A percentile compares a stretch with the other conserved stretches of the same genome.
Evolutionary conservation across 2,329 filamentous ascomycete species (phyloP).

Genomic region (Dendrostoma leiphaemia): DNA sequence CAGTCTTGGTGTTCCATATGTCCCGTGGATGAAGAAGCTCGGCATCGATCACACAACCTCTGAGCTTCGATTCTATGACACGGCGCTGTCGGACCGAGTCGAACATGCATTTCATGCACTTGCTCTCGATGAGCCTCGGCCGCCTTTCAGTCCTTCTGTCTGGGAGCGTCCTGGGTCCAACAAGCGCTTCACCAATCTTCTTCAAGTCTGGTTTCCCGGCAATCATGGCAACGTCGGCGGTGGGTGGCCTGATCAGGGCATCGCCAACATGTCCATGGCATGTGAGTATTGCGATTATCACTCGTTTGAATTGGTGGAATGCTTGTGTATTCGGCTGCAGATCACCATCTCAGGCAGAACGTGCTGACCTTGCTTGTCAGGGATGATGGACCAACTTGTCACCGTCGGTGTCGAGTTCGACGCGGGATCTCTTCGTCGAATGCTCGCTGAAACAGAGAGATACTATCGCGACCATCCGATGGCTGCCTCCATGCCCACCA

Average conservation of each 20-base stretch:
- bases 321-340: no score
- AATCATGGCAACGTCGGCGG: conserved; percentile 70
- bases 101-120: conserved; percentile 60
- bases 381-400: conserved; percentile 57
- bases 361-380: conserved; percentile 25
- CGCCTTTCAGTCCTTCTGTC: conserved; percentile 53
- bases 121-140: conserved; percentile 54
- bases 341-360: no score
- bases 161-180: conserved; percentile 46
- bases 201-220: conserved; percentile 67
- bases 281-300: conserved; percentile 24
- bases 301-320: background rate
- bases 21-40: conserved; percentile 43
- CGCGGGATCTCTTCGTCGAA: conserved; percentile 37
- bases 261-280: conserved; percentile 34
- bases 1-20: conserved; percentile 44
- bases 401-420: conserved; percentile 52
- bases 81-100: conserved; percentile 48
- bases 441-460: conserved; percentile 31
- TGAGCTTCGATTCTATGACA: conserved; percentile 54
- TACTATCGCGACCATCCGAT: conserved; percentile 22
- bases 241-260: conserved; percentile 55
- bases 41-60: conserved; percentile 42
- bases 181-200: conserved; percentile 40
- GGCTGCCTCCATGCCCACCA: conserved; percentile 12